These are phyloP conservation scores for Colletotrichum siamense DNA, from an alignment of 2,329 filamentous ascomycete species.

Conservation along the genomic window DNA sequence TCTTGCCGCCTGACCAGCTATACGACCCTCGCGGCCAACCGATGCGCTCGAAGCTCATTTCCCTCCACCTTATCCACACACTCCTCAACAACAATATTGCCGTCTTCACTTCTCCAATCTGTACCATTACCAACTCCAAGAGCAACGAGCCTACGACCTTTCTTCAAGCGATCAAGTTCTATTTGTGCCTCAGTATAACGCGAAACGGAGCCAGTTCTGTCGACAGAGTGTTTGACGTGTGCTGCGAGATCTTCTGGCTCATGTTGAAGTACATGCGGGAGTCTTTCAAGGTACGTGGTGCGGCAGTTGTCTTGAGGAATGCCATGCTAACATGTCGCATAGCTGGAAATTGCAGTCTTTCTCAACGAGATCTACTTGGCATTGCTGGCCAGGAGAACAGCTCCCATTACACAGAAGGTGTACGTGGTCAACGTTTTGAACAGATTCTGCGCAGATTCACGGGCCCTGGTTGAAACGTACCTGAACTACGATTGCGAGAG, in stretches of 20 bases:
- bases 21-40: conserved; percentile 92
- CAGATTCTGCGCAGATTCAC: conserved; percentile 82
- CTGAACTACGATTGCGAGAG: conserved; percentile 98
- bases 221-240: conserved; percentile 91
- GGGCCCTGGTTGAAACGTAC: conserved; percentile 92
- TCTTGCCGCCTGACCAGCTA: conserved; percentile 86
- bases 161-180: conserved; percentile 94
- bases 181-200: conserved; percentile 92
- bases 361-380: conserved; percentile 96
- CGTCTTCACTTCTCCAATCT: conserved; percentile 89
- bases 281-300: conserved; percentile 77
- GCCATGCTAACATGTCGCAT: conserved; percentile 30
- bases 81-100: conserved; percentile 92
- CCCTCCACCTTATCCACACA: conserved; percentile 93
- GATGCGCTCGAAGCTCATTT: conserved; percentile 96
- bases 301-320: background rate
- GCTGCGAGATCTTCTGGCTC: conserved; percentile 96
- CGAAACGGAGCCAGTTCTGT: conserved; percentile 95
- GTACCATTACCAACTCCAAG: conserved; percentile 91
- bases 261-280: conserved; percentile 94
- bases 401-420: conserved; percentile 88
- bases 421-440: conserved; percentile 89
- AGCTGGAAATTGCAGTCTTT: conserved; percentile 98
- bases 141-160: conserved; percentile 89
- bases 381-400: conserved; percentile 85